Evolutionary conservation across 345 rosid genomes (phyloP), one percentile per base, ranked within the genome.

Genomic region (Linum usitatissimum): DNA sequence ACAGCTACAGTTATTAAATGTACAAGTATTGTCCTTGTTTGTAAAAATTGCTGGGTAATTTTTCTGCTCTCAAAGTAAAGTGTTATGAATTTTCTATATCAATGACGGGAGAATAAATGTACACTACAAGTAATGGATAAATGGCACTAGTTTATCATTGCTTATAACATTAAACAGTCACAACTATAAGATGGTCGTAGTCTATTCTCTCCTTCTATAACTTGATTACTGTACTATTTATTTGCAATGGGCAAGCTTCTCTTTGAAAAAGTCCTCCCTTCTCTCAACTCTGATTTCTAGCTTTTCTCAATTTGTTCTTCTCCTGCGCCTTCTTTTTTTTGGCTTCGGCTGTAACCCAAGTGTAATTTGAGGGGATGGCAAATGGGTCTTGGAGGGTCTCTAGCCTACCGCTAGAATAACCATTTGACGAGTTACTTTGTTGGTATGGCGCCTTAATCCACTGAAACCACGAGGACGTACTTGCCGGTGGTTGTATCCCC

Each of bases 311-410:
- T 76, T 79, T 89, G 78, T 71, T 83, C 78, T 90, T 93, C 71
- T 90, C 97, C 72, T 84, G 97, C 79, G 85, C 83, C 86, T 83
- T 93, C 86, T 71, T 86, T 69, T 83, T 89, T 95, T 86, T 92
- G 59, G 83, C 90, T 69, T 89, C 96, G 20, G 84, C 81, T 2
- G 84, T 80, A 18, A 87, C 76, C 98, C 98, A 92, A 6, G 79
- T 75, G 71, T 92, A 89, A 13, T 86, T 91, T 9, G 76, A 62
- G 7, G 93, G 98, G 20, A 89, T 83, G 6, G 76, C 84, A 73
- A 89, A 92, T 3, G 95, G 91, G 75, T 92, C 98, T 69, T 81
- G 85, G 14, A 74, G 53, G 54, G 73, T 78, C 63, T 89, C 90
- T 3, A 80, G 79, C 78, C 77, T 76, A 60, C 81, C 80, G 73